These are phyloP conservation scores for Entoloma clypeatum DNA, from an alignment of 1,284 basidiomycete species.

Conservation along the genomic window DNA sequence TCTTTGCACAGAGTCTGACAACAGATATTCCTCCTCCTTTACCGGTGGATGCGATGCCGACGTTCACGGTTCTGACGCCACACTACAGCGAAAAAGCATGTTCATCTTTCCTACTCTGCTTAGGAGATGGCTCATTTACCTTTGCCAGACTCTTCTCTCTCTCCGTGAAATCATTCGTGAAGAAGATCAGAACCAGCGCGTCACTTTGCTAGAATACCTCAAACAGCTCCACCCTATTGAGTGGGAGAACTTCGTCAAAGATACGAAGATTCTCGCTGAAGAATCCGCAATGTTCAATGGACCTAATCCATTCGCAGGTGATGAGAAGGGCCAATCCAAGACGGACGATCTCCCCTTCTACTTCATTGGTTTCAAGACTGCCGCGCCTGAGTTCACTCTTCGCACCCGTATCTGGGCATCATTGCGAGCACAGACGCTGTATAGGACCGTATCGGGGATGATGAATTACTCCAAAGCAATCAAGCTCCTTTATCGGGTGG, in stretches of 20 bases:
- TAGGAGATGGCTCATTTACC: constrained; percentile 9
- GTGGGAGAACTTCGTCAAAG: constrained; percentile 99
- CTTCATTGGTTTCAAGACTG: constrained; percentile 99
- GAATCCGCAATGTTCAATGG: constrained; percentile 88
- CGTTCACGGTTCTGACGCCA: constrained; percentile 92
- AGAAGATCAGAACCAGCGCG: constrained; percentile 92
- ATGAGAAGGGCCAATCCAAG: constrained; percentile 86
- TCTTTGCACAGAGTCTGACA: constrained; percentile 93
- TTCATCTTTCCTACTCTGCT: constrained; percentile 5
- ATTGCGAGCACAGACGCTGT: constrained; percentile 95
- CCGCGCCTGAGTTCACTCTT: constrained; percentile 96
- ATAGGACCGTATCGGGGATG: constrained; percentile 98
- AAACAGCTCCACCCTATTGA: constrained; percentile 98
- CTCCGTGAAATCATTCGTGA: constrained; percentile 95
- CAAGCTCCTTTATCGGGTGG: constrained; percentile 98
- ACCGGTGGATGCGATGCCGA: constrained; percentile 95
- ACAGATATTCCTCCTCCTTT: constrained; percentile 86
- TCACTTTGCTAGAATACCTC: constrained; percentile 93
- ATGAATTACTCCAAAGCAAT: constrained; percentile 99
- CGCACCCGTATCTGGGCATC: constrained; percentile 99
- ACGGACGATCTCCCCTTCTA: constrained; percentile 97
- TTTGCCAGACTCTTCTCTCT: constrained; percentile 75
- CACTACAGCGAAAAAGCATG: constrained; percentile 92
- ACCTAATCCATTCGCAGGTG: constrained; percentile 72
- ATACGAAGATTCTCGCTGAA: constrained; percentile 98